These are phyloP conservation scores for Vicia sativa DNA, from an alignment of 306 rosid species.

Conservation along the genomic window DNA sequence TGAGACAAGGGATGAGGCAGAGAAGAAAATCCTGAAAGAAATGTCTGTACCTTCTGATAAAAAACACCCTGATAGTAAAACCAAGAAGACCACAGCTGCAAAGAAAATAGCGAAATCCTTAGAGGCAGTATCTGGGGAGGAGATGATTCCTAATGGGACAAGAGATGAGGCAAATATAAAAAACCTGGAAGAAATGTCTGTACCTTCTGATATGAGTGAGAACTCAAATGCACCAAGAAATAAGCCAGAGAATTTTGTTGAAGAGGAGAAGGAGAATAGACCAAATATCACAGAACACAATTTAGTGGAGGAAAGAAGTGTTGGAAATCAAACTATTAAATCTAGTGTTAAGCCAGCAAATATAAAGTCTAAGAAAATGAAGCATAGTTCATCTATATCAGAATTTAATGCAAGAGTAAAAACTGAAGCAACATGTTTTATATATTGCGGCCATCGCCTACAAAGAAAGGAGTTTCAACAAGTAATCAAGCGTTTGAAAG, in stretches of 20 bases:
- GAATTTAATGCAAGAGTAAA: constrained; percentile 42
- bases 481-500: constrained; percentile 72
- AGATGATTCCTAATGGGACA: constrained; percentile 34
- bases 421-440: constrained; percentile 61
- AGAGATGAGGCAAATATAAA: constrained; percentile 41
- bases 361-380: constrained; percentile 35
- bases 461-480: constrained; percentile 83
- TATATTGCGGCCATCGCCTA: constrained; percentile 73
- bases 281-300: constrained; percentile 49
- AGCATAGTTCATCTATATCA: constrained; percentile 27
- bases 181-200: constrained; percentile 30
- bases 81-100: constrained; percentile 42
- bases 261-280: constrained; percentile 74
- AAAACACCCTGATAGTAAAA: constrained; percentile 42
- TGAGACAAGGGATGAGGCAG: constrained; percentile 39
- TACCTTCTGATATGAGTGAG: constrained; percentile 47
- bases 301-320: constrained; percentile 27
- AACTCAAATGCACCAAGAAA: constrained; percentile 27
- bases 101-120: constrained; percentile 35
- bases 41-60: neutral
- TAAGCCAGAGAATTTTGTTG: constrained; percentile 36
- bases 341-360: constrained; percentile 39
- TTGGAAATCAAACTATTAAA: constrained; percentile 41
- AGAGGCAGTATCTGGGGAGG: constrained; percentile 35
- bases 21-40: constrained; percentile 18